Conservation (phyloP, 345 rosid species). For the Euphorbia peplus region DNA sequence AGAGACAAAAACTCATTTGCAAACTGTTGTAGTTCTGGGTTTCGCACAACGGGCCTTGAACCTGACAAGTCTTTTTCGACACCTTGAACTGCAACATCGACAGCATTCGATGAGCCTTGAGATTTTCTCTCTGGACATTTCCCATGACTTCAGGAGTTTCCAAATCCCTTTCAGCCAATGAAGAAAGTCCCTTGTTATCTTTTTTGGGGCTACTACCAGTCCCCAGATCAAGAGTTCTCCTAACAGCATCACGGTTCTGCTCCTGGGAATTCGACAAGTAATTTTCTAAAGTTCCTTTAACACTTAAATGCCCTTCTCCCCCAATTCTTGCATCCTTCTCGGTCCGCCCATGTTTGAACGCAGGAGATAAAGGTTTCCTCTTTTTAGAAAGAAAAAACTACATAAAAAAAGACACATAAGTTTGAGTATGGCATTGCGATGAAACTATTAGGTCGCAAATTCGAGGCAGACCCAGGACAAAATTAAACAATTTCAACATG, state of each 20-base stretch:
- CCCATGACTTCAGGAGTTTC: conserved; percentile 27
- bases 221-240: conserved; percentile 44
- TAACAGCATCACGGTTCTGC: conserved; percentile 29
- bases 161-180: conserved; percentile 20
- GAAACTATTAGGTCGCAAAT: not conserved
- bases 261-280: conserved; percentile 56
- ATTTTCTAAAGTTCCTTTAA: conserved; percentile 61
- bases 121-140: conserved; percentile 31
- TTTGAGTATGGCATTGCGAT: not conserved
- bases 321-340: conserved; percentile 49
- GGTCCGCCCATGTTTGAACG: conserved; percentile 47
- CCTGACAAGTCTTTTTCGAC: conserved; percentile 23
- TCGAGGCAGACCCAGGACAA: not conserved
- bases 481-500: not conserved
- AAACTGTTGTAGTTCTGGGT: conserved; percentile 62
- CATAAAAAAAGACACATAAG: not conserved
- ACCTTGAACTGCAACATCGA: conserved; percentile 26
- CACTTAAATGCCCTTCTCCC: conserved; percentile 59
- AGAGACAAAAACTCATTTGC: conserved; percentile 79
- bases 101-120: conserved; percentile 37
- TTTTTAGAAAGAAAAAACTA: conserved; percentile 79
- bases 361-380: conserved; percentile 67
- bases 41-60: conserved; percentile 33
- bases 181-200: conserved; percentile 26
- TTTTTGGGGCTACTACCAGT: conserved; percentile 28